Evolutionary conservation across 257 asterid genomes (phyloP), one percentile per base, ranked within the genome.

Genomic region (Petunia axillaris): DNA sequence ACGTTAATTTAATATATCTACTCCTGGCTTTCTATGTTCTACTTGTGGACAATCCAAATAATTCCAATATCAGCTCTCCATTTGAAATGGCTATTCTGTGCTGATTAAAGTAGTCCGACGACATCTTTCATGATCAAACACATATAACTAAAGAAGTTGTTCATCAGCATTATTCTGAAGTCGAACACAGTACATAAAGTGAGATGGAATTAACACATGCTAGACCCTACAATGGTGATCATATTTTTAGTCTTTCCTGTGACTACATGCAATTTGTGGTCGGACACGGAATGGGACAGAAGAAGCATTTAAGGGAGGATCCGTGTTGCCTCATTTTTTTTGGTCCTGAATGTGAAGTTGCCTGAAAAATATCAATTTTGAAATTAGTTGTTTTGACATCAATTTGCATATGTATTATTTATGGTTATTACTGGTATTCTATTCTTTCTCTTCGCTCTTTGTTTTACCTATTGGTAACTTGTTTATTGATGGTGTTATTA

Each of bases 191-290:
- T 63, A 37, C 16, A 1, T 10, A 3, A 38, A 37, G 68, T 1
- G 68, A 37, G 44, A 38, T 63, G 9, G n/a, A 0, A 37, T 5
- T 8, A 10, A 63, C 10, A 37, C n/a, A 63, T 10, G 44, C 44
- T 63, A 68, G 40, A 8, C n/a, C 5, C 36, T 44, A 68, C 16
- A 8, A 44, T 44, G 40, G 39, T 68, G 76, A 44, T n/a, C 57
- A 44, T 44, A 41, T n/a, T 44, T 5, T 44, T 41, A 66, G 57
- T 68, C 36, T 44, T 68, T 16, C 57, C 57, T 44, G 8, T 68
- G 8, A 57, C 43, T 9, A 16, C 76, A 68, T 68, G 76, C 4
- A 55, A 44, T 68, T 68, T 16, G 76, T 68, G 76, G 76, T 16
- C 39, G 5, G 76, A 44, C 57, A 9, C 44, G 76, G 57, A 68